Evolutionary conservation across 2,329 filamentous ascomycete genomes (phyloP).

Genomic region (Emmonsia crescens): DNA sequence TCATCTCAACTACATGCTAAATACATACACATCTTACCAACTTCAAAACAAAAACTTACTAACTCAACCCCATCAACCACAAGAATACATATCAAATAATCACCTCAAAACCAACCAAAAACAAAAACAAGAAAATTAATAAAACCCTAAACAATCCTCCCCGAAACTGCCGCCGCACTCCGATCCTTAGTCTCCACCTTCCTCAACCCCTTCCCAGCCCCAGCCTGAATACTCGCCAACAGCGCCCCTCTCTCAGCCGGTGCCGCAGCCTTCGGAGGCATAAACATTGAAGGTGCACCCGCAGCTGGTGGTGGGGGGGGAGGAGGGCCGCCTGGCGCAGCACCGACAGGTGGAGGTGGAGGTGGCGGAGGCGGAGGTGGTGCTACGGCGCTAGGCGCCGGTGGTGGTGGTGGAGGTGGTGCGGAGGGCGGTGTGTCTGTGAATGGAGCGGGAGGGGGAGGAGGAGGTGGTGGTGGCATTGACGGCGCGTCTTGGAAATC

Average conservation of each 20-base stretch:
- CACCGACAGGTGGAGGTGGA: conserved; percentile 31
- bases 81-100: not conserved
- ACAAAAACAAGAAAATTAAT: not conserved
- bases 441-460: conserved; percentile 25
- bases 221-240: conserved; percentile 71
- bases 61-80: not conserved
- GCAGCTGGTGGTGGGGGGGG: conserved; percentile 24
- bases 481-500: conserved; percentile 25
- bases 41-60: not conserved
- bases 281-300: conserved; percentile 36
- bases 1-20: not conserved
- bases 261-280: conserved; percentile 10
- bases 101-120: not conserved
- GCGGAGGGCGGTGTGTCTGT: conserved; percentile 21
- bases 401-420: conserved; percentile 22
- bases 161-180: conserved; percentile 60
- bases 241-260: conserved; percentile 45
- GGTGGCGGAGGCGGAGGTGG: conserved; percentile 31
- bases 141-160: conserved; percentile 56
- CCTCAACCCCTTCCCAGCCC: conserved; percentile 64
- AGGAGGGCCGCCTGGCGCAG: conserved; percentile 21
- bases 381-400: conserved; percentile 18
- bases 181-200: conserved; percentile 87
- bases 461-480: conserved; percentile 37
- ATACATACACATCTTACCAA: not conserved